These are phyloP conservation scores for Talaromyces atroroseus DNA, from an alignment of 2,329 filamentous ascomycete species.

Conservation along the genomic window DNA sequence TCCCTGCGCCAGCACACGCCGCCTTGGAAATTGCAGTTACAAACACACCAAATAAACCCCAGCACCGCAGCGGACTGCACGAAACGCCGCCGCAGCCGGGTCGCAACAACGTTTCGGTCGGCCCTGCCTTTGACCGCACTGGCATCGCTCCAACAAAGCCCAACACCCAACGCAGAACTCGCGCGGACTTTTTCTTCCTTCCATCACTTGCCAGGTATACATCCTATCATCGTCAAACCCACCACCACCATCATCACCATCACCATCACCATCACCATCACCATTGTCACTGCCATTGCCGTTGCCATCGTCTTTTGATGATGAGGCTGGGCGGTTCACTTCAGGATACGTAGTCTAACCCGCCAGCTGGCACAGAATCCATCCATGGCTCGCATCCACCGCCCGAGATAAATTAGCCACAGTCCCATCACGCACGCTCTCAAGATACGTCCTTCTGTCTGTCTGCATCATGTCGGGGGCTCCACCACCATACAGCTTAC, in stretches of 20 bases:
- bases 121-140: slow-evolving; percentile 4
- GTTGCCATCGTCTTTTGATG: neutral
- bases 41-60: neutral
- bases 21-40: neutral
- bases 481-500: slow-evolving; percentile 41
- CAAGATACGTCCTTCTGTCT: slow-evolving; percentile 23
- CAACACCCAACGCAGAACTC: neutral
- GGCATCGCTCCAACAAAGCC: neutral
- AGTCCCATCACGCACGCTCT: neutral
- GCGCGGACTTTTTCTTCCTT: neutral
- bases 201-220: neutral
- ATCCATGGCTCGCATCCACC: slow-evolving; percentile 12
- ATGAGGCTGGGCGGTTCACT: neutral
- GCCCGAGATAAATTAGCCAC: slow-evolving; percentile 8
- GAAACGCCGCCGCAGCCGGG: neutral
- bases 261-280: neutral
- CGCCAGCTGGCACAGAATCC: slow-evolving; percentile 3
- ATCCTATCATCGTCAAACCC: neutral
- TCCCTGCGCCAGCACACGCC: neutral
- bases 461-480: slow-evolving; percentile 38
- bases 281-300: neutral
- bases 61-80: neutral
- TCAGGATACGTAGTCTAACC: slow-evolving; percentile 3
- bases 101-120: slow-evolving; percentile 9
- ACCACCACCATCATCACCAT: neutral